Percentiles rank a stretch among this genome's conserved stretches.
phyloP scores from a whole-genome alignment of 306 rosid species.

The Echinosophora koreensis region DNA sequence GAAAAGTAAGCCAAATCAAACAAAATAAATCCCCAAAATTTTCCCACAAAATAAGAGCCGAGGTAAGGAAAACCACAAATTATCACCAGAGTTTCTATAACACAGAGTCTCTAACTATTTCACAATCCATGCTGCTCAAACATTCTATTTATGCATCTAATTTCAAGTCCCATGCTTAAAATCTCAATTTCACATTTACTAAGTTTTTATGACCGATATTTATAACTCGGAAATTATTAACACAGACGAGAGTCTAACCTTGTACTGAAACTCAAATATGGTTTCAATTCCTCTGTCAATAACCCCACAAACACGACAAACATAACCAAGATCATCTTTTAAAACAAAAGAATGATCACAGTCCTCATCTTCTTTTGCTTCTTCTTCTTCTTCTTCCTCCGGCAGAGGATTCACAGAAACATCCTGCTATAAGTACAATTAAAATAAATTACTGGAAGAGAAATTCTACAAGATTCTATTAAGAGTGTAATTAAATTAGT shows the following conservation, averaged over 20 bases:
- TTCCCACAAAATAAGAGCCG: constrained; percentile 14
- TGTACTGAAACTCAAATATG: constrained; percentile 88
- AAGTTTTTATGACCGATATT: constrained; percentile 13
- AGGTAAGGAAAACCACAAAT: constrained; percentile 7
- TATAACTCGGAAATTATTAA: constrained; percentile 13
- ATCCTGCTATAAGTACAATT: constrained; percentile 59
- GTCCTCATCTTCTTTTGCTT: constrained; percentile 52
- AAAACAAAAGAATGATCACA: constrained; percentile 92
- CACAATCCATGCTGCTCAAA: constrained; percentile 30
- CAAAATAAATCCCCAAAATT: not conserved
- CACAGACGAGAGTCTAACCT: constrained; percentile 45
- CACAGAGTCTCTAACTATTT: constrained; percentile 13
- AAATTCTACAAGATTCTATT: not conserved
- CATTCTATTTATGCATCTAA: constrained; percentile 27
- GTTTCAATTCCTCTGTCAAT: constrained; percentile 79
- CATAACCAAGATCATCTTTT: constrained; percentile 93
- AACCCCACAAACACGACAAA: constrained; percentile 90
- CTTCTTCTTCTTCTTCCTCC: constrained; percentile 48
- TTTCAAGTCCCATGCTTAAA: constrained; percentile 19
- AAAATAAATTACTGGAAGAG: not conserved
- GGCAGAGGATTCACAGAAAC: constrained; percentile 53
- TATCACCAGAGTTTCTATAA: not conserved
- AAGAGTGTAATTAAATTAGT: no score
- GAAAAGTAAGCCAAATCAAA: constrained; percentile 3
- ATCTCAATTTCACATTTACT: constrained; percentile 7